Evolutionary conservation across 164 flowering plant species (phyloP), one percentile per base, ranked within the genome.

Genomic region (Vitis amurensis): DNA sequence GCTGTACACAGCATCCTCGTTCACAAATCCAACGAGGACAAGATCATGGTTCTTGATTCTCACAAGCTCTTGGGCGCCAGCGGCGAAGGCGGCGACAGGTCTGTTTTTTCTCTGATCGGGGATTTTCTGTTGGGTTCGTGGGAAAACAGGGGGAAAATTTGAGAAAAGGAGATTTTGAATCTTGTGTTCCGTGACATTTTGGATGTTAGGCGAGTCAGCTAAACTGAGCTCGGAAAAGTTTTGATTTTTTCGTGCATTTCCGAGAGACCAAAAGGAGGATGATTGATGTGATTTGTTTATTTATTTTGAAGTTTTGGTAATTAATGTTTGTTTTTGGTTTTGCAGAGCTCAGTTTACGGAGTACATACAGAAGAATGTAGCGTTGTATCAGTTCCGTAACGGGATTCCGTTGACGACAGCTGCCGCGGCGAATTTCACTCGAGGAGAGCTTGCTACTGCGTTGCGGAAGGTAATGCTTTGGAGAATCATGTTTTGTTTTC

Each of bases 41-140:
- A 93, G 81, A 87, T 93, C 83, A 91, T 91, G 97, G 64, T 85
- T 7, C 93, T 93, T 59, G 98, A 93, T 70, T 90, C 98, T 56
- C 97, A 93, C 84, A 93, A 95, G 77, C 97, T 95, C 76, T 48
- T 95, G 80, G 99, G 97, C 49, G 98, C 98, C 48, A 87, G 94
- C 68, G 99, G 99, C 51, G 99, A 95, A 72, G 50, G 88, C 71
- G 99, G 99, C 17, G 99, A 95, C 79, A 78, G 98, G 99, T 93
- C 11, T 9, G 14, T 62, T 63, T 37, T 17, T 11, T 53, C 2
- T 7, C 9, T 8, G 48, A 23, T 52, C 67, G 68, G 68, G 15
- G 11, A 37, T 15, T 15, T 59, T 53, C 30, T 62, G 3, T 66
- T 60, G n/a, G 64, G 44, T 37, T 37, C 7, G 44, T 37, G 44